Percentiles rank a stretch among this genome's conserved stretches.
These are phyloP conservation scores for Diaporthe citri DNA, from an alignment of 2,329 filamentous ascomycete genomes.

Conservation along the genomic window DNA sequence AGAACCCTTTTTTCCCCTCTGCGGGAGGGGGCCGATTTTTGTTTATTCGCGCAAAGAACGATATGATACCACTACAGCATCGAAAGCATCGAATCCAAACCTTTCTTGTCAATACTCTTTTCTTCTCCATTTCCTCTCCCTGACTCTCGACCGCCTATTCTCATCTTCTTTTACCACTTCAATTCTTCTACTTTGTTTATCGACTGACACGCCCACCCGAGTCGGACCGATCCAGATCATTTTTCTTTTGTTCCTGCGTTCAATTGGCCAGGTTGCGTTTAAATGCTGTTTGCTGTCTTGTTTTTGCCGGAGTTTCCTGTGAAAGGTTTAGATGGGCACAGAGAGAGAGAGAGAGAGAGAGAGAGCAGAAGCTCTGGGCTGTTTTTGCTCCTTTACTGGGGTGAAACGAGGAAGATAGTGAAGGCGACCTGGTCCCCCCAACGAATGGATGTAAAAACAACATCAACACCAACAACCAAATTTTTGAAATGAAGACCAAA, in stretches of 20 bases:
- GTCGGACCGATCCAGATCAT: conserved; percentile 24
- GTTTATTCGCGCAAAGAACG: conserved; percentile 39
- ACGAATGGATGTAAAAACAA: conserved; percentile 29
- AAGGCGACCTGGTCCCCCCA: background rate
- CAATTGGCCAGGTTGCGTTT: background rate
- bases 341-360: background rate
- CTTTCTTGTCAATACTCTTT: conserved; percentile 38
- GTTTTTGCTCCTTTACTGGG: background rate
- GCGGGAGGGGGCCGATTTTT: conserved; percentile 24
- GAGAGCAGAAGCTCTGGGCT: background rate
- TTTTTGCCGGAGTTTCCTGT: conserved; percentile 27
- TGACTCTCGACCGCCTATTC: background rate
- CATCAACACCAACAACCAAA: conserved; percentile 10
- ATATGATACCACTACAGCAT: conserved; percentile 42
- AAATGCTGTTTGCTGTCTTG: background rate
- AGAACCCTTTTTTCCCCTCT: background rate
- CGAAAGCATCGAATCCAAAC: conserved; percentile 39
- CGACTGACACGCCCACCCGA: conserved; percentile 25
- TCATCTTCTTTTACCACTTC: conserved; percentile 3
- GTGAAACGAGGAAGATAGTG: background rate
- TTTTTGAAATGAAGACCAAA: conserved; percentile 17
- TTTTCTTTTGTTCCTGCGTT: conserved; percentile 32
- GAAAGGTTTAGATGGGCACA: conserved; percentile 27
- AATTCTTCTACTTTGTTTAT: background rate
- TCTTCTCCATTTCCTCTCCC: background rate